Base-by-base conservation (phyloP, 2,329 filamentous ascomycete genomes). In the Ophiostoma sp. region DNA sequence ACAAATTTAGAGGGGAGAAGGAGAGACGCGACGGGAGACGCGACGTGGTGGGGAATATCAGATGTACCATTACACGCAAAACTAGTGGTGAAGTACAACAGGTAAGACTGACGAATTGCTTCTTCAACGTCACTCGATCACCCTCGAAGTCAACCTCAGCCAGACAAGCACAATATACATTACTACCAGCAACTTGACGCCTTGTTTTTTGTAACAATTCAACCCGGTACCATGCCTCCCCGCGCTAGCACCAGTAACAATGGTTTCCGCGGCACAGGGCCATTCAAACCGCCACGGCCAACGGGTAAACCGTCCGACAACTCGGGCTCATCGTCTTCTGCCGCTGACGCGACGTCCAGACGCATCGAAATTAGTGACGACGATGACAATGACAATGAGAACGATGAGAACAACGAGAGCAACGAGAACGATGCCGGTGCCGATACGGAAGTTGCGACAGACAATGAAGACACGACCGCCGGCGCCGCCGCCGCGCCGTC, bases 401-500 rank as follows among this genome's bases (percentile, higher is more conserved):
- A 66, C 45, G 66, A 66, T 63, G 66, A 66, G 16, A 64, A 44
- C 36, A 14, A 36, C n/a, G 41, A 41, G 4, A 49, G 4, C 18
- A n/a, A 55, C 14, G 52, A 52, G 4, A 64, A 65, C 2, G 60
- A 58, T 2, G 68, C 36, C 2, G 58, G 27, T 18, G 60, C 16
- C 44, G n/a, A 64, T 55, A 49, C 64, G 18, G 18, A 69, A 55
- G 58, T 5, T 9, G 55, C 55, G 7, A 55, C 38, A 44, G 65
- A 49, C 58, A n/a, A 62, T 42, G 65, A 58, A 27, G 45, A 58
- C 16, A 66, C 65, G 11, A 67, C 66, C 2, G 64, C 65, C 27
- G 45, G 52, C 5, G 72, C 2, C 79, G 78, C 45, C 52, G 40
- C 63, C 36, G 45, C 41, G 44, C 63, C 65, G 1, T 64, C 66